Conservation (phyloP, 2,329 filamentous ascomycete genomes). For the Bisporella sp. region DNA sequence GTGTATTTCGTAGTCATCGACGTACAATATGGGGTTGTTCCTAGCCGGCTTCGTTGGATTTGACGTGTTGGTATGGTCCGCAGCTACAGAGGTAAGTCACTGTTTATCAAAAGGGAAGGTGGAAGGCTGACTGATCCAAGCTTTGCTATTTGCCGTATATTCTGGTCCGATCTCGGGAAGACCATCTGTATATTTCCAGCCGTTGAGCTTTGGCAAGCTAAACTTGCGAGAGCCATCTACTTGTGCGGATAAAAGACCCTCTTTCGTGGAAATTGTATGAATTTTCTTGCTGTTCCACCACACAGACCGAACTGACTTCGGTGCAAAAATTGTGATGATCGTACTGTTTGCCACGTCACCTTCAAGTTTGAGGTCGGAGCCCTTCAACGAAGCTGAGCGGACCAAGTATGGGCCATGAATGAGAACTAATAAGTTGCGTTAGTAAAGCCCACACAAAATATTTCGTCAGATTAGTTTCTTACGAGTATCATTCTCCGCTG, state of each 20-base stretch:
- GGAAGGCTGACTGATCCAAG: constrained; percentile 24
- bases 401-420: constrained; percentile 47
- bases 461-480: not conserved
- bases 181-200: constrained; percentile 34
- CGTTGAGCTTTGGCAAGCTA: constrained; percentile 12
- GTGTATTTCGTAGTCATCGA: constrained; percentile 32
- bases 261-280: constrained; percentile 29
- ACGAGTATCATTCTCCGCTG: constrained; percentile 20
- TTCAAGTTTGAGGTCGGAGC: constrained; percentile 32
- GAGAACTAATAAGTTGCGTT: constrained; percentile 31
- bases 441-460: not conserved
- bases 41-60: constrained; percentile 28
- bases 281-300: constrained; percentile 42
- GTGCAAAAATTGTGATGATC: constrained; percentile 40
- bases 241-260: constrained; percentile 31
- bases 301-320: constrained; percentile 36
- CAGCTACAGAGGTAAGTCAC: not conserved
- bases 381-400: constrained; percentile 33
- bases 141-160: constrained; percentile 34
- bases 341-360: constrained; percentile 39
- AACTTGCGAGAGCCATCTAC: constrained; percentile 8
- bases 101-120: not conserved
- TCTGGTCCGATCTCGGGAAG: constrained; percentile 33
- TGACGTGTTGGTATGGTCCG: constrained; percentile 5
- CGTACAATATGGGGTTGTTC: constrained; percentile 37